Evolutionary conservation across 164 flowering plant species (phyloP), one percentile per base, ranked within the genome.

Genomic region (Vitis rotundifolia): DNA sequence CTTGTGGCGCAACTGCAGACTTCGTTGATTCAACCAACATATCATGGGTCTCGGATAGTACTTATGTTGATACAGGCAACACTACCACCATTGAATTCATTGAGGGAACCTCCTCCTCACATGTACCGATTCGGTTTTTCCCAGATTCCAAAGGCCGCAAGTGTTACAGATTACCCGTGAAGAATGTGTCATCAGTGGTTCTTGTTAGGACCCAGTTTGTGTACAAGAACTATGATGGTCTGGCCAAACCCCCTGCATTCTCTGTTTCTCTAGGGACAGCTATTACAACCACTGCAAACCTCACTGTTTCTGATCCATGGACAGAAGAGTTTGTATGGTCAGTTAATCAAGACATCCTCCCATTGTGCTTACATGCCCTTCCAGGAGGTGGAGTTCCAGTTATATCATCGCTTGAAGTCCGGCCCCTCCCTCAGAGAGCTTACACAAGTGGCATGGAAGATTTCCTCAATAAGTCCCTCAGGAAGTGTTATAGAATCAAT

Each of bases 251-350:
- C 53, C 98, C 98, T 12, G 78, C 76, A 49, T 92, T 92, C 76
- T 73, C 76, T 68, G 89, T 92, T 49, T 92, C 98, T 64, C 83
- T 92, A n/a, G 98, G 94, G 7, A 91, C 86, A 70, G 86, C 89
- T 13, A 70, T 78, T 14, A 53, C 76, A 50, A 47, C 80, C 49
- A 84, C 76, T 26, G 73, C 89, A 2, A 82, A 89, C 71, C 91
- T 92, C 14, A 68, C 83, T 5, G 63, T 19, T 18, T 78, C 79
- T 44, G 96, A 91, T 79, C 96, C 98, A 1, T 83, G 89, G 91
- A 79, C 77, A 0, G 98, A 92, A 73, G 98, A 92, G 69, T 83
- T 88, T 57, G 59, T 92, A 66, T 92, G 93, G 94, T 86, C 87
- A 3, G 82, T 82, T 26, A 71, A 69, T 19, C 85, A 83, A 73